Evolutionary conservation across 2,329 filamentous ascomycete species (phyloP).

Genomic region (Exophiala sp.): DNA sequence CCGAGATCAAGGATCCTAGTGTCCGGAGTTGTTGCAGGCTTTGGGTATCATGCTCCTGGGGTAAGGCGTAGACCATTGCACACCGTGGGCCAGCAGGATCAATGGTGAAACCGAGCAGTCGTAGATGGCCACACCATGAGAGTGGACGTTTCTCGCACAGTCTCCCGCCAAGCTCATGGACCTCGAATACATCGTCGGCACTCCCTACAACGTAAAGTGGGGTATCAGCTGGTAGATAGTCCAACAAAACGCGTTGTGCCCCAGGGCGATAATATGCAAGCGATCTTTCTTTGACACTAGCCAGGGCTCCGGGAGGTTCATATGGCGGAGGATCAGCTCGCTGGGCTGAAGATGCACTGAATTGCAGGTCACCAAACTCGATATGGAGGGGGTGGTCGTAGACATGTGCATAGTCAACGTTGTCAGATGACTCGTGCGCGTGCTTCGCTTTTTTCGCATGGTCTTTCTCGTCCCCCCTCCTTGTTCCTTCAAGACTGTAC

Average conservation of each 20-base stretch:
- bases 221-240: constrained; percentile 23
- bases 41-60: constrained; percentile 22
- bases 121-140: constrained; percentile 33
- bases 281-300: constrained; percentile 15
- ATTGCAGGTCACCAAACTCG: constrained; percentile 25
- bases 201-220: constrained; percentile 22
- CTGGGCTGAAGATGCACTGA: constrained; percentile 16
- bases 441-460: constrained; percentile 20
- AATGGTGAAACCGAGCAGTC: constrained; percentile 39
- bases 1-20: constrained; percentile 25
- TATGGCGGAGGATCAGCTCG: constrained; percentile 27
- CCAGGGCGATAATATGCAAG: constrained; percentile 23
- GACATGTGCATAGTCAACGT: constrained; percentile 15
- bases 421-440: constrained; percentile 14
- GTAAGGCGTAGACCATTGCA: constrained; percentile 28
- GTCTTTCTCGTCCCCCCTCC: constrained; percentile 33
- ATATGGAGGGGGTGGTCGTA: constrained; percentile 27
- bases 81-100: constrained; percentile 24
- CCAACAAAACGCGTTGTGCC: constrained; percentile 24
- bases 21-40: constrained; percentile 25
- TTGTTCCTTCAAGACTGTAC: constrained; percentile 59
- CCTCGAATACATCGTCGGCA: constrained; percentile 25
- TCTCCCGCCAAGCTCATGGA: constrained; percentile 24
- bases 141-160: constrained; percentile 20
- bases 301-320: constrained; percentile 22